Evolutionary conservation across 495 filamentous ascomycete species (phyloP).

Genomic region (Trichoderma orchidacearum): DNA sequence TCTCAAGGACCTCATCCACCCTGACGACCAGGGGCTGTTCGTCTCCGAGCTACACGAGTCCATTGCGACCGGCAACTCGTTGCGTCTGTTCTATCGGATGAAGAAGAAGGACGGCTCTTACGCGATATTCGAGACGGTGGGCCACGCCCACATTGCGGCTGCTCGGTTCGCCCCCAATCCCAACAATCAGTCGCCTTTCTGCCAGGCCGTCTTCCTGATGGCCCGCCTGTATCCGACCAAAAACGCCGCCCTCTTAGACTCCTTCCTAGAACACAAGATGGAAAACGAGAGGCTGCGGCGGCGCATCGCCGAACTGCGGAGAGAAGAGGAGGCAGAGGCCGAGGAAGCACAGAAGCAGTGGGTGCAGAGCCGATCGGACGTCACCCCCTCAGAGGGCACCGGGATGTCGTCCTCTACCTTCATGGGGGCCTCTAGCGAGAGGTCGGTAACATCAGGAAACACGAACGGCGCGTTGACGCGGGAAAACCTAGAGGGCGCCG

Average conservation of each 20-base stretch:
- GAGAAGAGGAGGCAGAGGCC: constrained; percentile 73
- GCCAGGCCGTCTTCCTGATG: constrained; percentile 89
- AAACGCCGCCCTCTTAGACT: constrained; percentile 73
- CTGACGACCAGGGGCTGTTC: constrained; percentile 78
- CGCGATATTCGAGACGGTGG: constrained; percentile 75
- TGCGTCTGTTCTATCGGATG: constrained; percentile 86
- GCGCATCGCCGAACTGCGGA: constrained; percentile 70
- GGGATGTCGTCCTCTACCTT: constrained; percentile 9
- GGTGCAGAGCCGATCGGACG: constrained; percentile 36
- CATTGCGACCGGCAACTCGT: constrained; percentile 62
- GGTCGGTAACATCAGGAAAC: constrained; percentile 3
- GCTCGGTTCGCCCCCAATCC: constrained; percentile 50
- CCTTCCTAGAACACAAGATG: constrained; percentile 93
- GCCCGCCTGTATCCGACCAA: constrained; percentile 82
- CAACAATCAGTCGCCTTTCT: constrained; percentile 50
- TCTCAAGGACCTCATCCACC: constrained; percentile 70
- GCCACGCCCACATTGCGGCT: constrained; percentile 79
- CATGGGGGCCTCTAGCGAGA: constrained; percentile 2
- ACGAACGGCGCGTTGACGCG: constrained; percentile 54
- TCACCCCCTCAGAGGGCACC: constrained; percentile 37
- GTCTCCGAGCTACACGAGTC: constrained; percentile 82
- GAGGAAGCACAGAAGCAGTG: constrained; percentile 37
- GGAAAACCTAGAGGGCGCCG: constrained; percentile 67
- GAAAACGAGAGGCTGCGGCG: constrained; percentile 83
- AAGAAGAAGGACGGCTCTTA: constrained; percentile 60